Evolutionary conservation across 108 stramenopile genomes (phyloP), one percentile per base, ranked within the genome.

Genomic region (Skeletonema menzelii): DNA sequence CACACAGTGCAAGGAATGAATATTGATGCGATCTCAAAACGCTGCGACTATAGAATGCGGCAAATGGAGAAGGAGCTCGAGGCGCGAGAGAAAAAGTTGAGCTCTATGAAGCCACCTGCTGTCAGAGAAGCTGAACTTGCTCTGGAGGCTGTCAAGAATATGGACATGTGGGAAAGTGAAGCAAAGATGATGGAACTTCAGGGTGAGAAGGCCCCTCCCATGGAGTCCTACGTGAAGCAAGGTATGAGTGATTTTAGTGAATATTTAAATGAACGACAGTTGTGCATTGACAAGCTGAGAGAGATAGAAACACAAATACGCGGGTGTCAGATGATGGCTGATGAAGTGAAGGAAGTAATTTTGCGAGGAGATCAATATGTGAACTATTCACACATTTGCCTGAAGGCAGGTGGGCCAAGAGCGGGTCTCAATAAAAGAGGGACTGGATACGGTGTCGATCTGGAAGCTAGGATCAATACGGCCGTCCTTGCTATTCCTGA

Each of bases 1-100:
- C 94, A 95, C 78, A 76, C 87, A 22, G 87, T 94, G 0, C 93
- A 93, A 67, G 92, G 92, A 10, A 96, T 96, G 92, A 93, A 88
- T 32, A 91, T 84, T 22, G 84, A 87, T 26, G 82, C 84, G 61
- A 94, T 96, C 49, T 80, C 88, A 6, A 96, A 95, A 70, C 87
- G 96, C 28, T 82, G 82, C 42, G 96, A 94, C 67, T 95, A 96
- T 78, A 80, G 96, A 27, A 91, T 96, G 82, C 82, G 92, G n/a
- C 90, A 92, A 73, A 86, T 95, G 88, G 96, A 95, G 68, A 83
- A 88, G 60, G 96, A 96, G 69, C 75, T 91, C 19, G 92, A 96
- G 61, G 86, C 87, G 12, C 84, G 92, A 19, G 90, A 92, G 67
- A 96, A 96, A 65, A 86, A 85, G 32, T 44, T 96, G 53, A 87